A percentile compares a stretch with the other conserved stretches of the same genome.
Conservation (phyloP, 768 basidiomycete species). For the Phylloporus sp. region DNA sequence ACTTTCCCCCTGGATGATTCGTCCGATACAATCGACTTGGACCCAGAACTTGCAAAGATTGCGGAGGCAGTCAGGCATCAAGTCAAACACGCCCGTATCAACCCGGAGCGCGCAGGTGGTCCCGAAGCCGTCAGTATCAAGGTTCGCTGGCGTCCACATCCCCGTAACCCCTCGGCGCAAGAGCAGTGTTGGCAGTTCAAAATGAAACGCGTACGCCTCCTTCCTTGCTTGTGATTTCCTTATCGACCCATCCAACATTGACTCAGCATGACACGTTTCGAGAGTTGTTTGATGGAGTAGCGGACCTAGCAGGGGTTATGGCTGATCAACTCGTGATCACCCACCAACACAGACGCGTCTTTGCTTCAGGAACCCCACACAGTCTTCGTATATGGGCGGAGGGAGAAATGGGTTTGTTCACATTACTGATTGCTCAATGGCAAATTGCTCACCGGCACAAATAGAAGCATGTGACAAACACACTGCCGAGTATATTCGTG, state of each 20-base stretch:
- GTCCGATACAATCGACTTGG: slow-evolving; percentile 44
- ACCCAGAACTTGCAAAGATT: slow-evolving; percentile 61
- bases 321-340: slow-evolving; percentile 53
- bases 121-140: slow-evolving; percentile 42
- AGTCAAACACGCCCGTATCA: slow-evolving; percentile 21
- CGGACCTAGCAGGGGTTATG: slow-evolving; percentile 54
- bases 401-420: slow-evolving; percentile 55
- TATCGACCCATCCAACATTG: not conserved
- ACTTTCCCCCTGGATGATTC: slow-evolving; percentile 39
- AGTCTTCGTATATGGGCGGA: slow-evolving; percentile 64
- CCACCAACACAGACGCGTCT: slow-evolving; percentile 58
- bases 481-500: slow-evolving; percentile 60
- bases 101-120: slow-evolving; percentile 29
- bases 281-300: slow-evolving; percentile 57
- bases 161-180: slow-evolving; percentile 39
- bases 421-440: not conserved
- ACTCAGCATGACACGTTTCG: slow-evolving; percentile 61
- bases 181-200: slow-evolving; percentile 46
- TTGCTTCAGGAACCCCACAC: slow-evolving; percentile 62
- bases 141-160: slow-evolving; percentile 66
- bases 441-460: slow-evolving; percentile 7
- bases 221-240: not conserved
- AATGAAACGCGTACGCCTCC: slow-evolving; percentile 50
- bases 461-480: slow-evolving; percentile 61
- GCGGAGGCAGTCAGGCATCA: slow-evolving; percentile 36